Conservation (phyloP, 1,139 yeast species). For the Lodderomyces orthopsilosis region DNA sequence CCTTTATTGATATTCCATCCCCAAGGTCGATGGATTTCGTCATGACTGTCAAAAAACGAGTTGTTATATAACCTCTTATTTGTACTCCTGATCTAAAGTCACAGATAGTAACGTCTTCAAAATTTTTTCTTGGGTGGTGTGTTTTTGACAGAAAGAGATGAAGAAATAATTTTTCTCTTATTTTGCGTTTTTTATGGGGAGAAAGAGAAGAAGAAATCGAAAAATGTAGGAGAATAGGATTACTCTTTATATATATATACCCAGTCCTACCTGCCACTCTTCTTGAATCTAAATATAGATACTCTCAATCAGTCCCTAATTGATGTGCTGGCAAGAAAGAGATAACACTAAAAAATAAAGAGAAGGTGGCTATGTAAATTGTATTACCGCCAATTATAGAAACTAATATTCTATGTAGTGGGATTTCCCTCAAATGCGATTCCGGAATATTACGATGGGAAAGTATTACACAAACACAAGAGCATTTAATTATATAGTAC, state of each 20-base stretch:
- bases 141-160: too few relatives aligned
- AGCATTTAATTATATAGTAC: too few relatives aligned
- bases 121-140: neutral
- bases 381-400: neutral
- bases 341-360: neutral
- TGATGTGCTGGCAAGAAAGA: neutral
- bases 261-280: too few relatives aligned
- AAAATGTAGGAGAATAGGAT: neutral
- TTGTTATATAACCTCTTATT: too few relatives aligned
- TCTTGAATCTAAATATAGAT: too few relatives aligned
- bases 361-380: neutral
- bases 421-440: neutral
- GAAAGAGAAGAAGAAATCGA: neutral
- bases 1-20: neutral
- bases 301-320: neutral
- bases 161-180: neutral
- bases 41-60: too few relatives aligned
- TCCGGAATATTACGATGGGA: slow-evolving; percentile 3
- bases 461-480: neutral
- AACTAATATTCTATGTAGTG: neutral
- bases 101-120: too few relatives aligned
- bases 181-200: neutral
- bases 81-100: too few relatives aligned
- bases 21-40: neutral
- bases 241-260: too few relatives aligned